phyloP scores from a whole-genome alignment of 306 rosid genomes.

The Gillenia trifoliata region DNA sequence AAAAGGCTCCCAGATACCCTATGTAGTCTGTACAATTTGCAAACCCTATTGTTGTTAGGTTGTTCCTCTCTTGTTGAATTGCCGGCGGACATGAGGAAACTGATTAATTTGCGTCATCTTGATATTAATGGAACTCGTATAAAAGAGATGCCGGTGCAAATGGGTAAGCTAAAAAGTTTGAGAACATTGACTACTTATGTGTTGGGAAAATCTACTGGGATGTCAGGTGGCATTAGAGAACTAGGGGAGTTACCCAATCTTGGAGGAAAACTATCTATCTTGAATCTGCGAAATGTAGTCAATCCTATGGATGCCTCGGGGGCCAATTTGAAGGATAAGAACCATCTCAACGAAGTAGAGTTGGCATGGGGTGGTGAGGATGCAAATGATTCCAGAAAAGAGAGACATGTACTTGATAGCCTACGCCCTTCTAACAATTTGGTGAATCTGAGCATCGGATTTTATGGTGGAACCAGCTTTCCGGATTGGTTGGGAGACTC shows the following conservation, averaged over 20 bases:
- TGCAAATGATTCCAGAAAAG: neutral
- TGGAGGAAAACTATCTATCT: neutral
- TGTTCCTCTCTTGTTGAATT: neutral
- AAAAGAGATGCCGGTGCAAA: neutral
- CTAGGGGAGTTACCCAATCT: neutral
- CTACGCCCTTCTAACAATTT: conserved; percentile 13
- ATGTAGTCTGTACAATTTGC: conserved; percentile 11
- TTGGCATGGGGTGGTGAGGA: neutral
- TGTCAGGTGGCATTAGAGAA: neutral
- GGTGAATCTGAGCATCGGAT: neutral
- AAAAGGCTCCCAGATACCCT: neutral
- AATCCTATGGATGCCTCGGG: neutral
- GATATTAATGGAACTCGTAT: fast-evolving
- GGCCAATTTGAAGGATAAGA: conserved; percentile 17
- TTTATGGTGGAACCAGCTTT: neutral
- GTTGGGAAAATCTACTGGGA: neutral
- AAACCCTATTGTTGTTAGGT: neutral
- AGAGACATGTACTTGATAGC: neutral
- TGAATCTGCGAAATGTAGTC: conserved; percentile 2
- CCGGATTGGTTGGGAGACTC: conserved; percentile 18
- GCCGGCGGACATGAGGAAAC: neutral
- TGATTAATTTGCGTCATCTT: neutral
- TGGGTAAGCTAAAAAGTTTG: neutral
- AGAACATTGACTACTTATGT: neutral
- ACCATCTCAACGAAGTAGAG: neutral